A percentile compares a stretch with the other conserved stretches of the same genome.
Evolutionary conservation across 306 rosid species (phyloP).

Genomic region (Vigna hirtella): DNA sequence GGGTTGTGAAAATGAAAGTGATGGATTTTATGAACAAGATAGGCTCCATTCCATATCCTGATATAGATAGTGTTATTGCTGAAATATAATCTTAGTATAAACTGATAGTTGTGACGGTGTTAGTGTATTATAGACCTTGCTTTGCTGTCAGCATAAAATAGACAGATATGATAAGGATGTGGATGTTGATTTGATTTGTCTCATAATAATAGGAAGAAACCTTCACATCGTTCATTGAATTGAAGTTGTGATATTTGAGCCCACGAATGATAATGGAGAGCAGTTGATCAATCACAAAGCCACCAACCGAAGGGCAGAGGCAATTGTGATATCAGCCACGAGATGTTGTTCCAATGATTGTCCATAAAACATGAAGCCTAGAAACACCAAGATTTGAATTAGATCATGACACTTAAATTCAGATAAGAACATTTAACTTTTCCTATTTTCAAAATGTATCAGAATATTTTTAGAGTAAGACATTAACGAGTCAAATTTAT

Average conservation of each 20-base stretch:
- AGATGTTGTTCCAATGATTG: not conserved
- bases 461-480: constrained; percentile 7
- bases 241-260: constrained; percentile 30
- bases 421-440: not conserved
- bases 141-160: constrained; percentile 39
- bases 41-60: not conserved
- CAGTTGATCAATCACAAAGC: constrained; percentile 39
- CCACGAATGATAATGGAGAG: constrained; percentile 40
- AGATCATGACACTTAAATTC: not conserved
- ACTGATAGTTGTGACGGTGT: constrained; percentile 27
- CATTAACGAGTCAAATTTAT: not conserved
- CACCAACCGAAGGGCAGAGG: constrained; percentile 25
- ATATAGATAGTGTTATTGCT: constrained; percentile 1
- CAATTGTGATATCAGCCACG: not conserved
- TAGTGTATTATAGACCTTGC: constrained; percentile 36
- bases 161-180: constrained; percentile 39
- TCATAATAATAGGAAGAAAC: constrained; percentile 18
- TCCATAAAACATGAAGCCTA: not conserved
- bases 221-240: constrained; percentile 40
- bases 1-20: constrained; percentile 12
- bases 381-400: constrained; percentile 16
- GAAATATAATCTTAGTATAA: constrained; percentile 8
- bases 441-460: not conserved
- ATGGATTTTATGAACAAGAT: constrained; percentile 33
- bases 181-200: constrained; percentile 33